phyloP scores from a whole-genome alignment of 2,329 filamentous ascomycete species.

The Exserohilum rostratum region DNA sequence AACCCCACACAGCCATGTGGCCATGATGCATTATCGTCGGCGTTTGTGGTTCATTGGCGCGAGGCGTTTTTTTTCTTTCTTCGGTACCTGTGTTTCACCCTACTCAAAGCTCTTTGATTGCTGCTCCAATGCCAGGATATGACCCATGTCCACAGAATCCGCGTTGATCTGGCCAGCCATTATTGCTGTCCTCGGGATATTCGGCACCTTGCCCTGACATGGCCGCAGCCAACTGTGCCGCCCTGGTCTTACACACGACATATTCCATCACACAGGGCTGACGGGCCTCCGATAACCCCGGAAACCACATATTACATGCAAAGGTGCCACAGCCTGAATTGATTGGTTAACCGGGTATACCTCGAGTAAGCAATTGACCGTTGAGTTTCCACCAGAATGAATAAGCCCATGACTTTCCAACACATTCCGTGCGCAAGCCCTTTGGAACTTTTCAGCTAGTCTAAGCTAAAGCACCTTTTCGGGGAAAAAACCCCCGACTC shows the following conservation, averaged over 20 bases:
- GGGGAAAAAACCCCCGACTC: neutral
- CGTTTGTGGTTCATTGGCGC: conserved; percentile 2
- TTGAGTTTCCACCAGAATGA: conserved; percentile 10
- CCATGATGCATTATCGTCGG: conserved; percentile 5
- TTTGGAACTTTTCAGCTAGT: neutral
- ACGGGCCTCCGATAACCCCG: conserved; percentile 7
- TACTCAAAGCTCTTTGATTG: neutral
- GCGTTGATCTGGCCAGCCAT: neutral
- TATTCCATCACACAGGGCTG: conserved; percentile 15
- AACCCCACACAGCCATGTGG: conserved; percentile 17
- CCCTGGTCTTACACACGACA: neutral
- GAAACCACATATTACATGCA: conserved; percentile 8
- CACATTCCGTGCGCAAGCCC: conserved; percentile 3
- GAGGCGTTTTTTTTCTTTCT: neutral
- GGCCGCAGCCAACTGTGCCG: conserved; percentile 1
- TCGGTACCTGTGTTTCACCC: neutral
- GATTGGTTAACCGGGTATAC: conserved; percentile 9
- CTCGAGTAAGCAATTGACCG: conserved; percentile 19
- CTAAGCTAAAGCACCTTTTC: neutral
- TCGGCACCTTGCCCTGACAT: conserved; percentile 10
- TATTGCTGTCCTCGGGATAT: neutral
- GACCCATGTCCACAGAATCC: conserved; percentile 1
- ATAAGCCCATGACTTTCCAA: conserved; percentile 11
- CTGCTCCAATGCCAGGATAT: neutral
- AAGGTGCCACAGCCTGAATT: conserved; percentile 8